These are phyloP conservation scores for Actinomortierella ambigua DNA, from an alignment of 371 early-diverging fungal species.

Conservation along the genomic window DNA sequence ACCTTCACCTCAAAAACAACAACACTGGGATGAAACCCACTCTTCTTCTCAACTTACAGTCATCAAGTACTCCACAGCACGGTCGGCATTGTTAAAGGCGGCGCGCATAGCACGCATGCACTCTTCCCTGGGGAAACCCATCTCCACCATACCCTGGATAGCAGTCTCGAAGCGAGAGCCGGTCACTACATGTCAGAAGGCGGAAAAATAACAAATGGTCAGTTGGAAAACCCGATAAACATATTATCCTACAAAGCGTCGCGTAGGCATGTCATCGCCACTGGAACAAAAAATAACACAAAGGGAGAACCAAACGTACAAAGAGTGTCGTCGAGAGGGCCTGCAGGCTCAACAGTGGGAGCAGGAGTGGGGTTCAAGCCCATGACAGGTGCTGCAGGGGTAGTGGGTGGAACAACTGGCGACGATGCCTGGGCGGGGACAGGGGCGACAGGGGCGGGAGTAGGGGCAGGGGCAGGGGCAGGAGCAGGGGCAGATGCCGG, in stretches of 20 bases:
- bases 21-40: no score
- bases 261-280: no score
- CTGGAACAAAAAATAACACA: no score
- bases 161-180: constrained; percentile 79
- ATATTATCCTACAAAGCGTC: no score
- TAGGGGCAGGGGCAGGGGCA: constrained; percentile 37
- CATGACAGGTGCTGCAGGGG: constrained; percentile 31
- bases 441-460: constrained; percentile 48
- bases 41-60: constrained; percentile 69
- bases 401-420: constrained; percentile 42
- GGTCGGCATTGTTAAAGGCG: constrained; percentile 95
- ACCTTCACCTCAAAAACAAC: no score
- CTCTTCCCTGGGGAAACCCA: constrained; percentile 93
- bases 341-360: constrained; percentile 42
- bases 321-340: constrained; percentile 28
- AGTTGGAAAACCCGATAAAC: background rate
- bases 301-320: constrained; percentile 11
- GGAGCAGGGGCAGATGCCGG: constrained; percentile 47
- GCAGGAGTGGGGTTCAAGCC: constrained; percentile 44
- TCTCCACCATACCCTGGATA: constrained; percentile 88
- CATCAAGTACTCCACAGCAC: constrained; percentile 96
- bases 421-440: constrained; percentile 33
- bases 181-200: constrained; percentile 51
- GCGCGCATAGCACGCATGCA: constrained; percentile 92
- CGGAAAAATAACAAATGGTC: no score